Evolutionary conservation across 495 filamentous ascomycete genomes (phyloP).

Genomic region (Talaromyces proteolyticus): DNA sequence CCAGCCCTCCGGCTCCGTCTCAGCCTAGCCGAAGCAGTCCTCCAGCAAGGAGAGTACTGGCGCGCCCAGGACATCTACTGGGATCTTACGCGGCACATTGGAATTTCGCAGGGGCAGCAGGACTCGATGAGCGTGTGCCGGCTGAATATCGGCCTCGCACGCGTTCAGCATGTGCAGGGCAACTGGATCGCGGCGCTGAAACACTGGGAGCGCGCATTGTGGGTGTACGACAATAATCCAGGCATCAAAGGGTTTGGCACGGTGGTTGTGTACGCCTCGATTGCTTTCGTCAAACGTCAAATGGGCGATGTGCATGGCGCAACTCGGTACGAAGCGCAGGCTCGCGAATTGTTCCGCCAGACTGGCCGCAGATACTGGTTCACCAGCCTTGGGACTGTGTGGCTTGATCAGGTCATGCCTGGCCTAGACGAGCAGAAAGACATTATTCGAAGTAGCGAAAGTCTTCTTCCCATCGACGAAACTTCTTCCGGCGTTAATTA

Average conservation of each 20-base stretch:
- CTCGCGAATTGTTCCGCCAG: not conserved
- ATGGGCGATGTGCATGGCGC: not conserved
- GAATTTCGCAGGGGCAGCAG: not conserved
- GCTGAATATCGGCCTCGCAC: not conserved
- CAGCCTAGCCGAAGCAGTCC: not conserved
- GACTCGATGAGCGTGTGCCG: not conserved
- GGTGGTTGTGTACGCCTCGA: not conserved
- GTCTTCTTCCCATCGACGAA: too few relatives aligned
- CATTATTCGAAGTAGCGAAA: too few relatives aligned
- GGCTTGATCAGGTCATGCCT: conserved; percentile 6
- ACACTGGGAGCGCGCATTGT: not conserved
- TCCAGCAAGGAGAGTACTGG: conserved; percentile 3
- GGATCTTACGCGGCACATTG: not conserved
- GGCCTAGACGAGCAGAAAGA: too few relatives aligned
- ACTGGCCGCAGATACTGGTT: not conserved
- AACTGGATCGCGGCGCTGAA: not conserved
- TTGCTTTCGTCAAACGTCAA: not conserved
- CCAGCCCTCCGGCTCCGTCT: not conserved
- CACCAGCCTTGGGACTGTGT: not conserved
- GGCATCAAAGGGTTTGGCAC: not conserved
- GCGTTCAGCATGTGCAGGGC: not conserved
- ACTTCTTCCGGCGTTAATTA: too few relatives aligned
- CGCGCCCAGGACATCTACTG: not conserved
- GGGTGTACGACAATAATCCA: not conserved
- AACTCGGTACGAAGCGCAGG: not conserved